Base-by-base conservation (phyloP, 352 stramenopile genomes). In the Phytophthora lateralis region DNA sequence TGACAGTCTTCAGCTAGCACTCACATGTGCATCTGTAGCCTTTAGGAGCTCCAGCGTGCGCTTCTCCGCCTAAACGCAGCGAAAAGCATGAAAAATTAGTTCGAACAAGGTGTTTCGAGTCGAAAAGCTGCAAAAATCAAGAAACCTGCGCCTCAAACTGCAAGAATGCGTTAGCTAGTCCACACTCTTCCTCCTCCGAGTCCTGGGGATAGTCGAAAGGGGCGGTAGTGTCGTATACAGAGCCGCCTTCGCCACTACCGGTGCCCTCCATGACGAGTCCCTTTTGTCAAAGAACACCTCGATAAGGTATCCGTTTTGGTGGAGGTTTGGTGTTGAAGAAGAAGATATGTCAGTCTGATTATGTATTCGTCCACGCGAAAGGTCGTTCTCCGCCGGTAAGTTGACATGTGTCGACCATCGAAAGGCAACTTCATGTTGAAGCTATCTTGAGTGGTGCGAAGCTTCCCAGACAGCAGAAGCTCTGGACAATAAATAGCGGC, bases 111-210 rank as follows among this genome's bases (percentile, higher is more conserved):
- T 24, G 4, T 43, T 47, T 26, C 2, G 7, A 53, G 9, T 17
- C 17, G 7, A 56, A 51, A 39, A 55, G 18, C 27, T 8, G 7
- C 15, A 26, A 11, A 55, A 53, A 21, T 41, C 17, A 47, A n/a
- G 12, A 10, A 55, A 85, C 79, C 52, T 67, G 66, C n/a, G 69
- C 60, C 55, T 80, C 75, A 65, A 89, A 89, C 55, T 74, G 69
- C 55, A 73, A 66, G 48, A 89, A 89, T 8, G 76, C 72, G 27
- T 85, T 72, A 7, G 81, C 64, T 35, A 89, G 39, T 10, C 59
- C 61, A 18, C 52, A 66, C 15, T 38, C 69, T 43, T 60, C 59
- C 17, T 66, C 68, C 8, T 64, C 64, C 20, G 54, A 62, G 51
- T 41, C 27, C 49, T 47, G 17, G 1, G 11, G 7, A n/a, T 52